A percentile compares a stretch with the other conserved stretches of the same genome.
These are phyloP conservation scores for Stephanodiscus triporus DNA, from an alignment of 108 stramenopile genomes.

Conservation along the genomic window DNA sequence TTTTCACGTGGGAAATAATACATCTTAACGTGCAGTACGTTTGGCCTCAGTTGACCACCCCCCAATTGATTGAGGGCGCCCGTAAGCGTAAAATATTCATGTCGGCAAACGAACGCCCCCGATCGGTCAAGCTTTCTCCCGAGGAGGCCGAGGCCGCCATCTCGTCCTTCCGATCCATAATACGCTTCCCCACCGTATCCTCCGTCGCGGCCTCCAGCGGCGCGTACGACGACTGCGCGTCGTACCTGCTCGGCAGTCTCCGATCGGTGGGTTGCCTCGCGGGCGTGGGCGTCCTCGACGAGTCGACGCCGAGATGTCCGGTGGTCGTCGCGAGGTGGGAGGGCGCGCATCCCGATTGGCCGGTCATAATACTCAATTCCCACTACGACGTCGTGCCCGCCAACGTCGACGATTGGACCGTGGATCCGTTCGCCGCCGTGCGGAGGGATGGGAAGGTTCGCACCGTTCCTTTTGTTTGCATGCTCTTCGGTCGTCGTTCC, in stretches of 20 bases:
- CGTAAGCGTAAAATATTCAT: too few species aligned
- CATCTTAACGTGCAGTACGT: too few species aligned
- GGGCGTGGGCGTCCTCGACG: slow-evolving; percentile 40
- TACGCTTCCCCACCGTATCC: slow-evolving; percentile 80
- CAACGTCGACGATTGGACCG: slow-evolving; percentile 65
- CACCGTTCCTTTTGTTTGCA: too few species aligned
- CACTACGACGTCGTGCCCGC: slow-evolving; percentile 98
- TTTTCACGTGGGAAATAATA: background rate
- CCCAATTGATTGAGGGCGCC: too few species aligned
- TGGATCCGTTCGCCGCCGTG: slow-evolving; percentile 83
- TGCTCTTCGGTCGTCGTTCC: background rate
- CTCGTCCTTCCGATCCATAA: slow-evolving; percentile 61
- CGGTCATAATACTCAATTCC: slow-evolving; percentile 87
- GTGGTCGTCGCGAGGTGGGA: slow-evolving; percentile 88
- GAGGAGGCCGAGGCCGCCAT: slow-evolving; percentile 60
- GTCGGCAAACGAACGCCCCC: background rate
- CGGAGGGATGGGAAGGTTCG: slow-evolving; percentile 70
- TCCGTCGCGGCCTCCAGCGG: slow-evolving; percentile 73
- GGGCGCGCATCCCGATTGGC: slow-evolving; percentile 76
- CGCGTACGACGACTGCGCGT: slow-evolving; percentile 76
- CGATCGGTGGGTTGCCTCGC: slow-evolving; percentile 35
- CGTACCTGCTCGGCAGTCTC: slow-evolving; percentile 61
- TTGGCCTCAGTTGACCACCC: too few species aligned
- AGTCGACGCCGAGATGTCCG: slow-evolving; percentile 76
- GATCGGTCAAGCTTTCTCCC: slow-evolving; percentile 6